A percentile compares a stretch with the other conserved stretches of the same genome.
phyloP scores from a whole-genome alignment of 176 grass and related monocot genomes.

The Raddia guianensis region DNA sequence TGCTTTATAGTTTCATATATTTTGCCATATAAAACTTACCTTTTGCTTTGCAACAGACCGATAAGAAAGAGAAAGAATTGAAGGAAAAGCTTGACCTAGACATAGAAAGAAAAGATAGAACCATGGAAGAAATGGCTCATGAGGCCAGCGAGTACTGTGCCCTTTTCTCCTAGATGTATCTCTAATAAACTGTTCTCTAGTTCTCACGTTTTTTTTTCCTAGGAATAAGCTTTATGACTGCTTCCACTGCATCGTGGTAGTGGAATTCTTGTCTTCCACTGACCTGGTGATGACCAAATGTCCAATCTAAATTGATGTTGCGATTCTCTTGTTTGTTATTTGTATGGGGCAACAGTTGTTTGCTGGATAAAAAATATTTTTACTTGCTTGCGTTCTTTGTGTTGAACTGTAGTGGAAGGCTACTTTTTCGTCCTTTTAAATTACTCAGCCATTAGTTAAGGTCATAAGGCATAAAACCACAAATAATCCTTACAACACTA shows the following conservation, averaged over 20 bases:
- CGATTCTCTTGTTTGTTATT: not conserved
- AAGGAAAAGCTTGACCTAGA: slow-evolving; percentile 97
- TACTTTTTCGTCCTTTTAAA: too few species aligned
- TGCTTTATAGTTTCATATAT: slow-evolving; percentile 14
- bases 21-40: slow-evolving; percentile 12
- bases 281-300: not conserved
- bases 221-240: not conserved
- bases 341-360: not conserved
- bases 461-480: too few species aligned
- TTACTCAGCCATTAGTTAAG: too few species aligned
- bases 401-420: too few species aligned
- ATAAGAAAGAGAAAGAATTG: slow-evolving; percentile 79
- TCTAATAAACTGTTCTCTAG: not conserved
- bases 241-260: not conserved
- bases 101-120: slow-evolving; percentile 75
- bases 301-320: not conserved
- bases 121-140: slow-evolving; percentile 69
- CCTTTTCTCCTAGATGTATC: slow-evolving; percentile 61
- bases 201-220: too few species aligned
- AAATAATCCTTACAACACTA: too few species aligned
- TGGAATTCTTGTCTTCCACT: slow-evolving; percentile 4
- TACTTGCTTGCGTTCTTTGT: too few species aligned
- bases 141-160: slow-evolving; percentile 66
- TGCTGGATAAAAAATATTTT: too few species aligned
- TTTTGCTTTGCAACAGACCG: slow-evolving; percentile 49